Percentiles rank a stretch among this genome's conserved stretches.
phyloP scores from a whole-genome alignment of 768 basidiomycete species.

The Pleurotus platypus region DNA sequence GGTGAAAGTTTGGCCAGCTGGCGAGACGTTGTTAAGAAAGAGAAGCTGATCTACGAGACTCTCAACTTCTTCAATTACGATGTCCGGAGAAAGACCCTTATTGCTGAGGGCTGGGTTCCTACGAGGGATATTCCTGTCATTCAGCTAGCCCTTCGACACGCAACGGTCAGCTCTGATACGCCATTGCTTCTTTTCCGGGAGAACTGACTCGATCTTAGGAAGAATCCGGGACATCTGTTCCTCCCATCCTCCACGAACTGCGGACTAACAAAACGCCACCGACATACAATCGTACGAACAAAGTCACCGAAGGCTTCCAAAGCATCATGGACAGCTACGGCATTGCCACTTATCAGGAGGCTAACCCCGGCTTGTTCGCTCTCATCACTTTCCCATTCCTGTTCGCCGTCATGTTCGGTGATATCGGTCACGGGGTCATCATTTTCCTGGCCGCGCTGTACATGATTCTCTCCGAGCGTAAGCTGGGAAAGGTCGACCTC shows the following conservation, averaged over 20 bases:
- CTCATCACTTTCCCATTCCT: slow-evolving; percentile 95
- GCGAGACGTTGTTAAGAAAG: slow-evolving; percentile 92
- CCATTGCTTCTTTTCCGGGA: not conserved
- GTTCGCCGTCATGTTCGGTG: slow-evolving; percentile 99
- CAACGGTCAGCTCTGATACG: slow-evolving; percentile 54
- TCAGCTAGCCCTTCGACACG: slow-evolving; percentile 83
- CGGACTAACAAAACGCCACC: slow-evolving; percentile 90
- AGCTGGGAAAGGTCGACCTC: slow-evolving; percentile 66
- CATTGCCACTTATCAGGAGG: slow-evolving; percentile 90
- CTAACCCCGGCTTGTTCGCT: slow-evolving; percentile 94
- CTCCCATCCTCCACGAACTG: slow-evolving; percentile 89
- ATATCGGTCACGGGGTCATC: slow-evolving; percentile 93
- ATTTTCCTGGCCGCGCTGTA: slow-evolving; percentile 71
- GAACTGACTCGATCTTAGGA: slow-evolving; percentile 41
- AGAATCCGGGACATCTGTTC: slow-evolving; percentile 88
- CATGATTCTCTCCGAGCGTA: slow-evolving; percentile 87
- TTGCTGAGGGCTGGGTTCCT: slow-evolving; percentile 98
- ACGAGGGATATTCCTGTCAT: slow-evolving; percentile 86
- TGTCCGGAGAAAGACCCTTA: slow-evolving; percentile 86
- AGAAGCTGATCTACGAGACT: slow-evolving; percentile 95
- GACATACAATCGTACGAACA: slow-evolving; percentile 92
- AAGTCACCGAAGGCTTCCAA: slow-evolving; percentile 96
- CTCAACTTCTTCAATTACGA: slow-evolving; percentile 96
- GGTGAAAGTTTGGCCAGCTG: slow-evolving; percentile 85
- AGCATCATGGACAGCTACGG: slow-evolving; percentile 98